These are phyloP conservation scores for Podila horticola DNA, from an alignment of 192 early-diverging fungal genomes.

Conservation along the genomic window DNA sequence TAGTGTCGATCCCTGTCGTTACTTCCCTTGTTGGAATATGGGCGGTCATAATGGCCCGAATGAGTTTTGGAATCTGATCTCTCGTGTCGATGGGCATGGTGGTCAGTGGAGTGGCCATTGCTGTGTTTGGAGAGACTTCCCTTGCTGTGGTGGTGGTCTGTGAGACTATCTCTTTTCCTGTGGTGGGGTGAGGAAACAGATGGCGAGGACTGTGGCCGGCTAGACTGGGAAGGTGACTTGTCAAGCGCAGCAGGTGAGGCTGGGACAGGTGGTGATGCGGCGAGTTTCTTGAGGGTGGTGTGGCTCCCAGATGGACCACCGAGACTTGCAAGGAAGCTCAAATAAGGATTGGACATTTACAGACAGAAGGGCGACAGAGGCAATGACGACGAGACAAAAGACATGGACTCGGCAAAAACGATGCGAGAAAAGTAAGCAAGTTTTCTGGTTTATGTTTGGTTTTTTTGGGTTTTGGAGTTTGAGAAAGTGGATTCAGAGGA, in stretches of 20 bases:
- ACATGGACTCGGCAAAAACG: background rate
- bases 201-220: conserved; percentile 4
- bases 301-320: conserved; percentile 46
- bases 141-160: background rate
- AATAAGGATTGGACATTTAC: conserved; percentile 53
- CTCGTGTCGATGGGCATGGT: conserved; percentile 19
- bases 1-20: conserved; percentile 10
- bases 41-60: conserved; percentile 18
- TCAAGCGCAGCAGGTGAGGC: background rate
- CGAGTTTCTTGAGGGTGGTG: conserved; percentile 51
- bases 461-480: too few relatives aligned
- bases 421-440: too few relatives aligned
- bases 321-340: conserved; percentile 40
- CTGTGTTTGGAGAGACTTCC: background rate
- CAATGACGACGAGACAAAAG: background rate
- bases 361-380: background rate
- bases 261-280: conserved; percentile 1
- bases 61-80: conserved; percentile 27
- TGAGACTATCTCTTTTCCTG: background rate
- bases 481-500: too few relatives aligned
- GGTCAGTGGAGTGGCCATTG: background rate
- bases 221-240: conserved; percentile 1
- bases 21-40: conserved; percentile 12
- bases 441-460: too few relatives aligned
- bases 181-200: background rate